These are phyloP conservation scores for Wickerhamomyces hampshirensis DNA, from an alignment of 805 yeast species.

Conservation along the genomic window DNA sequence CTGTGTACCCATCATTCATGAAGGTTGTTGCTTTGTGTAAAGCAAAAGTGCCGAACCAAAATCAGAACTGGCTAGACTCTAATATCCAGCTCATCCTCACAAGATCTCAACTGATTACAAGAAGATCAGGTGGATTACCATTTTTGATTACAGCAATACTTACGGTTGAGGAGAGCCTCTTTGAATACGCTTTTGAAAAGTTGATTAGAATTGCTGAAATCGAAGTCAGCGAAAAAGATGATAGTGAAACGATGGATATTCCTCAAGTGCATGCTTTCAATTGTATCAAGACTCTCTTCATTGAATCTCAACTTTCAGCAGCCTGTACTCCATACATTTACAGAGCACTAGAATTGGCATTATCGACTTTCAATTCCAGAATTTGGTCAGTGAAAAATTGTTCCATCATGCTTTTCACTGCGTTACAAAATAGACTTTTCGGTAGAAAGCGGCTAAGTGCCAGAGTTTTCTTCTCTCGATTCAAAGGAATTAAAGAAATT, in stretches of 20 bases:
- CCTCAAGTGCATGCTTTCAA: conserved; percentile 95
- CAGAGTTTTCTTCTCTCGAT: conserved; percentile 65
- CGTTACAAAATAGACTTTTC: conserved; percentile 75
- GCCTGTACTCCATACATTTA: conserved; percentile 48
- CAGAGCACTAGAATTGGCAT: conserved; percentile 53
- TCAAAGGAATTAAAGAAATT: conserved; percentile 44
- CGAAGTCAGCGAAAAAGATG: conserved; percentile 43
- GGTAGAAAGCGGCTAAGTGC: conserved; percentile 57
- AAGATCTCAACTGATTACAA: conserved; percentile 66
- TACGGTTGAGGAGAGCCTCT: conserved; percentile 36
- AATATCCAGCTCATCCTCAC: conserved; percentile 48
- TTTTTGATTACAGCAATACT: conserved; percentile 69
- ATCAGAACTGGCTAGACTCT: conserved; percentile 55
- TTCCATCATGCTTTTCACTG: conserved; percentile 87
- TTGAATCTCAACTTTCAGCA: conserved; percentile 62
- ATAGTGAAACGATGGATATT: conserved; percentile 55
- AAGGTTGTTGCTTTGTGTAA: conserved; percentile 58
- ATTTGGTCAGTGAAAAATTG: conserved; percentile 90
- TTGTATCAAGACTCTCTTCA: conserved; percentile 69
- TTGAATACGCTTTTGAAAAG: conserved; percentile 45
- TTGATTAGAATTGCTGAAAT: conserved; percentile 50
- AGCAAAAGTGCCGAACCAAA: conserved; percentile 32
- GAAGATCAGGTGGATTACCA: conserved; percentile 94
- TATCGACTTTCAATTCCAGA: conserved; percentile 56
- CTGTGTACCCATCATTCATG: conserved; percentile 78